Evolutionary conservation across 768 basidiomycete species (phyloP), one percentile per base, ranked within the genome.

Genomic region (Pisolithus microcarpus): DNA sequence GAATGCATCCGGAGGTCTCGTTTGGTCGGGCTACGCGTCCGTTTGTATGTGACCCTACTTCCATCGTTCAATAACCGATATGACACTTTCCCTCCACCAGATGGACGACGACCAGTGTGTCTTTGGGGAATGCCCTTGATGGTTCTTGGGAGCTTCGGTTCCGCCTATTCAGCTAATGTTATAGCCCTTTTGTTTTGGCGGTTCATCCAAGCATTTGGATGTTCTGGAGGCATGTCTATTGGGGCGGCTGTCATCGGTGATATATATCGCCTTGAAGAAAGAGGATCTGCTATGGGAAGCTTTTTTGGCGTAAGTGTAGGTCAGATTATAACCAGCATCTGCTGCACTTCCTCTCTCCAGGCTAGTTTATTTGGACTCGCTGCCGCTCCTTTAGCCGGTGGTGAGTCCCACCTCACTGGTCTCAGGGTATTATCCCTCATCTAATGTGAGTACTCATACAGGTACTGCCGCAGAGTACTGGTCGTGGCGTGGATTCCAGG

Each of bases 401-500:
- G 83, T 70, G 46, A 53, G 46, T 54, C 9, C 2, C 18, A 23
- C 2, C 11, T 21, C 4, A 8, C 15, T 28, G 21, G 8, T n/a
- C 43, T 30, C 11, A n/a, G 42, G 11, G 5, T 9, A 4, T n/a
- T 48, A 50, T 53, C 10, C 10, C 8, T 30, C 46, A 16, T 37
- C 21, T 23, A 46, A 38, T 19, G 31, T 7, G n/a, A 38, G 23
- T 42, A 31, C 26, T 23, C 1, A 1, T 18, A 19, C 49, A 78
- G 80, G 80, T 13, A 47, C 74, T 24, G 68, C 74, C 0, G 73
- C 84, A 0, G 70, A 82, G 48, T 84, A 83, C 54, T 73, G 72
- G 31, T 85, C 85, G 0, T 88, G 86, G 85, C 75, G 85, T 0
- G 54, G 72, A 4, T 76, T 84, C 63, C 84, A 87, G 58, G 59